Conservation (phyloP, 2,329 filamentous ascomycete species). For the Cladophialophora bantiana region DNA sequence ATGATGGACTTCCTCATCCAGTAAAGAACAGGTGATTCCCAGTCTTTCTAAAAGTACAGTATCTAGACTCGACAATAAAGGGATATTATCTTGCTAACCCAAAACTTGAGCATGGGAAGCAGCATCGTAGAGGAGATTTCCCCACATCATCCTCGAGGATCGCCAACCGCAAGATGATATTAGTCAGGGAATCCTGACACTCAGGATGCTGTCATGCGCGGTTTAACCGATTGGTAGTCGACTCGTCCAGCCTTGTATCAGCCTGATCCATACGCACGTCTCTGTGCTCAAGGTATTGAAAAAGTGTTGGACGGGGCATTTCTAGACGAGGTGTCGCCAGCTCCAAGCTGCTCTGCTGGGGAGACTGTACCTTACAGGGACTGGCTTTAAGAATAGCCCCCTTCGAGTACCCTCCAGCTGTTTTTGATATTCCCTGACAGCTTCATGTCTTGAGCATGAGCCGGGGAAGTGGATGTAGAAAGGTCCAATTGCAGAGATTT, state of each 20-base stretch:
- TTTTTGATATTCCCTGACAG: background rate
- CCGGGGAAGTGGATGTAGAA: background rate
- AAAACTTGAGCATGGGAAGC: background rate
- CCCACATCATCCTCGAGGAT: background rate
- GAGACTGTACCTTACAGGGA: background rate
- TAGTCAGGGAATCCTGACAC: slow-evolving; percentile 3
- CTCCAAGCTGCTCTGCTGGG: background rate
- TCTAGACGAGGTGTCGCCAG: background rate
- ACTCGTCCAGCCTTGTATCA: background rate
- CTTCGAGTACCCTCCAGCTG: background rate
- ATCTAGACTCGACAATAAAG: background rate
- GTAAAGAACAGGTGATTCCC: background rate
- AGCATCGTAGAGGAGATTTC: background rate
- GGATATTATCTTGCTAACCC: background rate
- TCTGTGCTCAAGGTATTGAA: background rate
- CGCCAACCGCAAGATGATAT: background rate
- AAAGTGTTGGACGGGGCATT: background rate
- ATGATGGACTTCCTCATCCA: background rate
- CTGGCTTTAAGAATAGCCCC: background rate
- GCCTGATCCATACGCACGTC: background rate
- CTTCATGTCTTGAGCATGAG: background rate
- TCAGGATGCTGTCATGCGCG: background rate
- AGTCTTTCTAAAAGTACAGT: background rate
- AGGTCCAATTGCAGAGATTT: background rate
- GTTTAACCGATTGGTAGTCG: background rate